Evolutionary conservation across 2,329 filamentous ascomycete species (phyloP).

Genomic region (Ophiostoma sp.): DNA sequence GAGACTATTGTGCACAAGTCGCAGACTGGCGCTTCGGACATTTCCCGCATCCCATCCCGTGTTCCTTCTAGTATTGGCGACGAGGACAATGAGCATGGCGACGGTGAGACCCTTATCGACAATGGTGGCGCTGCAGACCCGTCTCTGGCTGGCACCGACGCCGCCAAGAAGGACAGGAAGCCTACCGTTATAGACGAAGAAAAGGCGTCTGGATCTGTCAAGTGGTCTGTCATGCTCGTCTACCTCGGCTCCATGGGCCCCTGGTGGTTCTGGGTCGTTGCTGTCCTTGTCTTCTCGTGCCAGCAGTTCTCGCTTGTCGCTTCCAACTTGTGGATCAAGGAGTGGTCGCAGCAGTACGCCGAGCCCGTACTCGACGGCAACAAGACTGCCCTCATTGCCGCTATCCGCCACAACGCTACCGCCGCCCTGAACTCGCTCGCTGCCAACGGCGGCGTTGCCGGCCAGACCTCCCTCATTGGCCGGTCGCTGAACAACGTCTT

Average conservation of each 20-base stretch:
- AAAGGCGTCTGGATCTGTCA: slow-evolving; percentile 81
- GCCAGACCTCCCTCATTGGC: slow-evolving; percentile 18
- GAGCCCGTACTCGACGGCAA: slow-evolving; percentile 32
- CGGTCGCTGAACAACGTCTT: slow-evolving; percentile 23
- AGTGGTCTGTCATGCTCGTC: slow-evolving; percentile 76
- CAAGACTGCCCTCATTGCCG: background rate
- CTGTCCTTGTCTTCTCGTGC: slow-evolving; percentile 66
- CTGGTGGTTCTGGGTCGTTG: slow-evolving; percentile 89
- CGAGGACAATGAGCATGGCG: slow-evolving; percentile 50
- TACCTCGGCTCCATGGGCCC: slow-evolving; percentile 90
- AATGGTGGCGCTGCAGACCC: slow-evolving; percentile 47
- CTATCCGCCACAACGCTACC: slow-evolving; percentile 14
- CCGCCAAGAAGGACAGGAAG: slow-evolving; percentile 43
- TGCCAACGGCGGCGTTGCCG: background rate
- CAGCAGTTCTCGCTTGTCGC: slow-evolving; percentile 84
- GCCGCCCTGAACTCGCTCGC: slow-evolving; percentile 15
- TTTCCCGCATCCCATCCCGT: slow-evolving; percentile 71
- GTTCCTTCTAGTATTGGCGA: slow-evolving; percentile 70
- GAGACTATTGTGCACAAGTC: slow-evolving; percentile 75
- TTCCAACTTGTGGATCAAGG: slow-evolving; percentile 88
- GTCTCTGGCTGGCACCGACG: slow-evolving; percentile 39
- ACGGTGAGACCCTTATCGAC: slow-evolving; percentile 51
- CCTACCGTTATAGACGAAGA: slow-evolving; percentile 61
- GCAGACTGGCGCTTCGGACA: slow-evolving; percentile 60
- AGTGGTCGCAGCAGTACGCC: slow-evolving; percentile 90